phyloP scores from a whole-genome alignment of 73 alveolate genomes.

The Stentor coeruleus region DNA sequence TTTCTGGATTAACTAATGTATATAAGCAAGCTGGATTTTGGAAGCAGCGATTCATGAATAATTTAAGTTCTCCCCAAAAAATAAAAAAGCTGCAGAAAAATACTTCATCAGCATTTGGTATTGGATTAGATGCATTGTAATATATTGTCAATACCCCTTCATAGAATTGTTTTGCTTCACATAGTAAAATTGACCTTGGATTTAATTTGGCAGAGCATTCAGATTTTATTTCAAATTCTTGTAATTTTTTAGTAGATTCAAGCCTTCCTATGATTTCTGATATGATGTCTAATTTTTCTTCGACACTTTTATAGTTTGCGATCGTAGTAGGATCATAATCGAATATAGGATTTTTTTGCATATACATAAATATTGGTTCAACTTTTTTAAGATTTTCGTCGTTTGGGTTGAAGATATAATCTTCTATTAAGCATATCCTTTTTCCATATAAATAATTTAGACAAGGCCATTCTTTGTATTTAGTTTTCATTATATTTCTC shows the following conservation, averaged over 20 bases:
- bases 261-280: background rate
- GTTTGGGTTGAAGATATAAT: too few species aligned
- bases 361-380: background rate
- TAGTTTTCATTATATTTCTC: background rate
- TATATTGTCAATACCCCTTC: slow-evolving; percentile 1
- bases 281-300: background rate
- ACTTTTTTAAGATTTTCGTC: background rate
- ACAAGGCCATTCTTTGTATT: background rate
- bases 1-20: background rate
- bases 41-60: background rate
- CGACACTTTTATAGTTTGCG: too few species aligned
- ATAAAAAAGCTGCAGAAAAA: background rate
- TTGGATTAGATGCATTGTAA: background rate
- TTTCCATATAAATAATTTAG: background rate
- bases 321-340: background rate
- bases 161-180: background rate
- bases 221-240: background rate
- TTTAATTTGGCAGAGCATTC: background rate
- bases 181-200: background rate
- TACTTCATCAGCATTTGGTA: background rate
- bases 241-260: background rate
- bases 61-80: background rate
- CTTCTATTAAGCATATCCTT: background rate
- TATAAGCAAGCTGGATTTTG: background rate
- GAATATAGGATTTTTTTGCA: background rate